Conservation (phyloP, 768 basidiomycete genomes). For the Suillus plorans region DNA sequence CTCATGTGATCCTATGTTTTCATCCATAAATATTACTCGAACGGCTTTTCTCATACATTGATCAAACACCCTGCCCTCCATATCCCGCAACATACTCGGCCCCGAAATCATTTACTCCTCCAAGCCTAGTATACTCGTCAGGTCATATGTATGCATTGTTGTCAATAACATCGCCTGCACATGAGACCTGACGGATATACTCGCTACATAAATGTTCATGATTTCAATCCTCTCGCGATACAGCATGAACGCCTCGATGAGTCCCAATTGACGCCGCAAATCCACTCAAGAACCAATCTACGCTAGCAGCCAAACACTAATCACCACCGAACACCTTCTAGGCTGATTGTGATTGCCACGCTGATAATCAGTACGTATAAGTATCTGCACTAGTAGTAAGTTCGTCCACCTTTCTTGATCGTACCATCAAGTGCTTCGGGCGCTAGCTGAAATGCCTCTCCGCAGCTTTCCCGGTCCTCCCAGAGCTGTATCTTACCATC, state of each 20-base stretch:
- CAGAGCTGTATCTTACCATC: conserved; percentile 42
- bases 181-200: too few relatives aligned
- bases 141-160: neutral
- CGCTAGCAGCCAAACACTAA: too few relatives aligned
- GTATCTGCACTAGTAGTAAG: neutral
- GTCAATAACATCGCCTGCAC: neutral
- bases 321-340: neutral
- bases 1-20: too few relatives aligned
- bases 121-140: neutral
- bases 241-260: too few relatives aligned
- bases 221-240: too few relatives aligned
- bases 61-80: neutral
- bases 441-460: neutral
- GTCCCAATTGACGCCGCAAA: too few relatives aligned
- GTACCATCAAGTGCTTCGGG: neutral
- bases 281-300: too few relatives aligned
- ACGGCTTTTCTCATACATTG: neutral
- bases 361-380: neutral
- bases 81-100: neutral
- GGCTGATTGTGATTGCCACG: neutral
- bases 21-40: too few relatives aligned
- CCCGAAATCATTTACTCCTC: neutral
- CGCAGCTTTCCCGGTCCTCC: neutral
- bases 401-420: neutral
- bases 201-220: too few relatives aligned